These are phyloP conservation scores for Petasospora fabianii DNA, from an alignment of 1,139 yeast genomes.

Conservation along the genomic window DNA sequence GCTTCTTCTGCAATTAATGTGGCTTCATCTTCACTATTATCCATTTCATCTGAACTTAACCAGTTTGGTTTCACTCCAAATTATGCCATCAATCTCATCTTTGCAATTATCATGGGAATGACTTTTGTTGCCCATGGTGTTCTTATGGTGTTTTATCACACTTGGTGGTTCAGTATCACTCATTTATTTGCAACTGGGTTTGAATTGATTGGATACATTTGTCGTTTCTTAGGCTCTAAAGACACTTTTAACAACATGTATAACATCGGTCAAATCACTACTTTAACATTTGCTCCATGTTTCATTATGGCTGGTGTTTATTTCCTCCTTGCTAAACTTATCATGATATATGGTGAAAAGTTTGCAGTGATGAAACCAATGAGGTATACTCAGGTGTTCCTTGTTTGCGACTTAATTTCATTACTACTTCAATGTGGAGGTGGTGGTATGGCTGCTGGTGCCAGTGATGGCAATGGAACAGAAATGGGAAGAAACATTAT, in stretches of 20 bases:
- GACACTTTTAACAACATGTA: slow-evolving; percentile 34
- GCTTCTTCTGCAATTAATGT: background rate
- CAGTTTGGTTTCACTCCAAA: slow-evolving; percentile 42
- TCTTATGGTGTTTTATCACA: slow-evolving; percentile 45
- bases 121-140: slow-evolving; percentile 38
- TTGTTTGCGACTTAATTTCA: slow-evolving; percentile 62
- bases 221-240: slow-evolving; percentile 48
- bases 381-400: slow-evolving; percentile 68
- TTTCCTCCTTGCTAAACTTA: slow-evolving; percentile 67
- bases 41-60: slow-evolving; percentile 14
- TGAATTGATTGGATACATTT: slow-evolving; percentile 71
- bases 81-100: slow-evolving; percentile 45
- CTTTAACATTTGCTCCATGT: slow-evolving; percentile 60
- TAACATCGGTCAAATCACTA: slow-evolving; percentile 42
- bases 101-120: slow-evolving; percentile 45
- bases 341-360: slow-evolving; percentile 45
- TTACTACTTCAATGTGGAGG: slow-evolving; percentile 78
- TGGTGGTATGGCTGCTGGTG: too few relatives aligned
- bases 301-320: slow-evolving; percentile 88
- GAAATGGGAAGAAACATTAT: too few relatives aligned
- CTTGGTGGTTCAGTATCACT: slow-evolving; percentile 71
- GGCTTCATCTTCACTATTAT: slow-evolving; percentile 33
- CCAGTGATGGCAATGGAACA: too few relatives aligned
- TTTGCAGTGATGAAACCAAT: slow-evolving; percentile 58
- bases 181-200: slow-evolving; percentile 58